Base-by-base conservation (phyloP, 768 basidiomycete species). In the Tulasnella sp. region DNA sequence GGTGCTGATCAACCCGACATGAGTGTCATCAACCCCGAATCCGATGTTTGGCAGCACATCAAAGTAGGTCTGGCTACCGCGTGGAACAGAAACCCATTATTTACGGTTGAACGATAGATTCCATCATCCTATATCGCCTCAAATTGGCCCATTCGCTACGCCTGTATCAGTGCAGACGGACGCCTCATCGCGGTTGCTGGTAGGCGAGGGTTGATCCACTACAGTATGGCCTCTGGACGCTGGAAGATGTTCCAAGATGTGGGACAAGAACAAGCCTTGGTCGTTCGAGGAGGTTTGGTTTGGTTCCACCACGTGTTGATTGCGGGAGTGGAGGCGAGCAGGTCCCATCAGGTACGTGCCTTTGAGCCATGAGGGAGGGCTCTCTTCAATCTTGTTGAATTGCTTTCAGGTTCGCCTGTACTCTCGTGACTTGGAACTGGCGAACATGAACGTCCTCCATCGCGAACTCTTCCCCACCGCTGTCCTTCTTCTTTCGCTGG, bases 271-370 rank as follows among this genome's bases (percentile, higher is more conserved):
- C 91, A 94, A 82, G 91, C 91, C 8, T 96, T 99, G 83, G 83
- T 88, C 7, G 96, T 99, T 21, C 90, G 92, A 84, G 98, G 98
- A 10, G 98, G 98, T 3, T 84, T 99, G 82, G 84, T 97, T 27
- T 99, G 98, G 98, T 99, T 98, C 84, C 94, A 97, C 81, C 96
- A 97, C 84, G 94, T 98, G 14, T 88, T 99, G 77, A 91, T 99
- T 79, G 97, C 91, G 44, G 96, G 96, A 1, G 92, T 96, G 34
- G 97, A 98, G 83, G 88, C 91, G 21, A 89, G 91, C 19, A 93
- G 91, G 83, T 90, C 92, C 12, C 91, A 92, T 84, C 93, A 94
- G 89, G 94, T 92, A 71, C 27, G 86, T 86, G 74, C 81, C 14
- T 5, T 9, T 27, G 31, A 9, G 21, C 34, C 8, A 27, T 10